Conservation (phyloP, 176 grass and related monocot species). For the barley (Hordeum vulgare) region DNA sequence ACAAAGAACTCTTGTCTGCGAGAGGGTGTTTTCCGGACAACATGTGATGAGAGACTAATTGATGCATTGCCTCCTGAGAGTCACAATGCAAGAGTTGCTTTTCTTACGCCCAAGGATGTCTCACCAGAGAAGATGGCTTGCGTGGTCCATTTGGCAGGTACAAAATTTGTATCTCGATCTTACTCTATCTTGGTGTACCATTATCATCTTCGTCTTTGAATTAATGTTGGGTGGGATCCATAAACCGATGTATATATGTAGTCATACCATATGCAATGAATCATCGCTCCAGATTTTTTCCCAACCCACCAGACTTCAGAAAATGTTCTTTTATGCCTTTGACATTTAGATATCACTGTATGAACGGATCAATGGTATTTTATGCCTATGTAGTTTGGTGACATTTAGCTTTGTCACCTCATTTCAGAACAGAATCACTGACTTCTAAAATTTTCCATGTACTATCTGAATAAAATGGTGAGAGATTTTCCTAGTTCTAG, state of each 20-base stretch:
- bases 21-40: slow-evolving; percentile 74
- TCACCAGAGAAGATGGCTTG: slow-evolving; percentile 79
- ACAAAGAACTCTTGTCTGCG: slow-evolving; percentile 68
- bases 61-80: slow-evolving; percentile 74
- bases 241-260: neutral
- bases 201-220: neutral
- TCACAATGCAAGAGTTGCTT: slow-evolving; percentile 83
- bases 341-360: neutral
- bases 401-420: neutral
- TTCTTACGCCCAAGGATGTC: slow-evolving; percentile 69
- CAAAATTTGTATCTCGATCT: neutral
- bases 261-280: no score
- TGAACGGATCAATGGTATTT: neutral
- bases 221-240: neutral
- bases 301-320: no score
- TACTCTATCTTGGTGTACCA: neutral
- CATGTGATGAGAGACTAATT: slow-evolving; percentile 66
- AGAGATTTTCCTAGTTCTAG: neutral
- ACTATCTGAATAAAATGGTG: neutral
- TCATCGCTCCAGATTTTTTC: no score
- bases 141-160: slow-evolving; percentile 97
- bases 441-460: slow-evolving; percentile 8
- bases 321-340: neutral
- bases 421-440: neutral
- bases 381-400: neutral